Evolutionary conservation across 2,329 filamentous ascomycete genomes (phyloP), one percentile per base, ranked within the genome.

Genomic region (Scytalidium lignicola): DNA sequence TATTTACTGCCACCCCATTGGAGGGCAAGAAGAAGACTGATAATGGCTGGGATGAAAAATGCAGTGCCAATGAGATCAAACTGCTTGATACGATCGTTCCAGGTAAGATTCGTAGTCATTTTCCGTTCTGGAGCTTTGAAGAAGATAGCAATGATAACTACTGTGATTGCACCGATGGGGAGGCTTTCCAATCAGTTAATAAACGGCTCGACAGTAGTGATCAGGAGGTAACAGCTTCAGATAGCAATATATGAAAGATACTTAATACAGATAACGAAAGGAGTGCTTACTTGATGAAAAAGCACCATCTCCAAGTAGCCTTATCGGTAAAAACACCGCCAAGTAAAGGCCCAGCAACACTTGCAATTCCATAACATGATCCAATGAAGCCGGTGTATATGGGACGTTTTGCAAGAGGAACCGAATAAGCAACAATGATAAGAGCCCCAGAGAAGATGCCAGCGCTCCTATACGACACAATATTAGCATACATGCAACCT

Each of bases 1-100:
- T 72, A 74, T 3, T 65, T 64, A 49, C 78, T 78, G 48, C 73
- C 73, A 67, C 68, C 68, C 55, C 55, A 59, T 47, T 70, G 55
- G 10, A 59, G 51, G 26, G 57, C 57, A 10, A 59, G 43, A 9
- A 58, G 67, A 3, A 74, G 59, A 44, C 65, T 69, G 58, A 71
- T 20, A 62, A 60, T 23, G 13, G 59, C 55, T 20, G 58, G 58
- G 40, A 62, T 56, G 12, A 60, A 53, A 20, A 57, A 45, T 13
- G 61, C 51, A n/a, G 57, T 59, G 1, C 68, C 68, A 20, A 67
- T 51, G 6, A 65, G 52, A 49, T 70, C 66, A 45, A 67, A 62
- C 40, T 61, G 56, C 20, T 57, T 44, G 5, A 62, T 17, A 26
- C 50, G 53, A 6, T 47, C 53, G 26, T 46, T 51, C 48, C 54